Base-by-base conservation (phyloP, 2,329 filamentous ascomycete genomes). In the Pyrenochaeta sp. region DNA sequence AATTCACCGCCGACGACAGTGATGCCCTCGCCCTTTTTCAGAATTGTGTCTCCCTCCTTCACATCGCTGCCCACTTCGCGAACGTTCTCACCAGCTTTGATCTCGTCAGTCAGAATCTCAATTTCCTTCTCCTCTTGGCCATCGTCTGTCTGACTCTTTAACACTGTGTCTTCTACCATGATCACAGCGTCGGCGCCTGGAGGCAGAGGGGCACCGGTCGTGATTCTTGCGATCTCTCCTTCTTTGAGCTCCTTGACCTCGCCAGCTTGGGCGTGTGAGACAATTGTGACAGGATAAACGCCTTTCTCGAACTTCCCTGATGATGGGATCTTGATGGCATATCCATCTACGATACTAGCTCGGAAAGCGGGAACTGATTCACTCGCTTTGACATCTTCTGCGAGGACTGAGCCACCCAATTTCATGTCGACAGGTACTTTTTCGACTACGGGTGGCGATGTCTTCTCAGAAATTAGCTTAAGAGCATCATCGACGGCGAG, bases 281-380 rank as follows among this genome's bases (percentile, higher is more conserved):
- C 80, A 0, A 89, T 87, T 1, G 87, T 85, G 10, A 99, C 93
- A 0, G 93, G 91, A 63, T 94, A 97, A 1, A 86, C 74, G 0
- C 93, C 92, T 59, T 87, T 89, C 35, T 89, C 20, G 75, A 74
- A 39, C 81, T 80, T 5, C 49, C 68, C 52, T 20, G 60, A 58
- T 3, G 61, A 41, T 3, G 69, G 69, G 2, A 72, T 68, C 32
- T 61, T 65, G 29, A 72, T 48, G 1, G 94, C 94, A 65, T 99
- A 99, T 1, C 94, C 94, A 69, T 99, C 94, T 1, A 99, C 94
- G 27, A 96, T 97, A 65, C 93, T 97, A 13, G 94, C 94, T 45
- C 91, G 81, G 73, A 96, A 99, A 0, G 93, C 94, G 0, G 94
- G 94, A 0, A 99, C 94, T 6, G 87, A 84, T 67, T 96, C 93